Percentiles rank a stretch among this genome's conserved stretches.
These are phyloP conservation scores for Clonostachys chloroleuca DNA, from an alignment of 2,329 filamentous ascomycete genomes.

Conservation along the genomic window DNA sequence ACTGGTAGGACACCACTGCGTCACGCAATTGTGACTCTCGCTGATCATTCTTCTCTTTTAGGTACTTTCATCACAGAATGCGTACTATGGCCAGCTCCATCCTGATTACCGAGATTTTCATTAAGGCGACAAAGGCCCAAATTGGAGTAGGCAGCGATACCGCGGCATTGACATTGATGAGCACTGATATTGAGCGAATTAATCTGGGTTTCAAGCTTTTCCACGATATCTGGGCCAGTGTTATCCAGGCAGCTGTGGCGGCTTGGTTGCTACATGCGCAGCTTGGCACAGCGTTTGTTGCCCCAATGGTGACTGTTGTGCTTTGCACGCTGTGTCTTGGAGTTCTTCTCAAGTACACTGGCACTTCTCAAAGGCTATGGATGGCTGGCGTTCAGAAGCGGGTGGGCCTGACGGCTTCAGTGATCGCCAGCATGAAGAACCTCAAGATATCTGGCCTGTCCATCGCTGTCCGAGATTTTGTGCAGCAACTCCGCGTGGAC, in stretches of 20 bases:
- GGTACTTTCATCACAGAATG: conserved; percentile 28
- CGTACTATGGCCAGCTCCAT: conserved; percentile 22
- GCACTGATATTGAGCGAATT: conserved; percentile 38
- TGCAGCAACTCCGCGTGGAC: conserved; percentile 8
- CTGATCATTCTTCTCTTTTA: background rate
- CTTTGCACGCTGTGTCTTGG: conserved; percentile 9
- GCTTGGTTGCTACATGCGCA: conserved; percentile 40
- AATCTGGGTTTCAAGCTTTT: conserved; percentile 20
- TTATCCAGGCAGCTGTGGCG: conserved; percentile 35
- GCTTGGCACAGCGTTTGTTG: conserved; percentile 39
- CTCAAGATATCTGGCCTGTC: conserved; percentile 23
- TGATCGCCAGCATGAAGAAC: conserved; percentile 22
- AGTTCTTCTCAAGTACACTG: conserved; percentile 6
- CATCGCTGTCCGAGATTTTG: conserved; percentile 10
- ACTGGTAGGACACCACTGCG: conserved; percentile 3
- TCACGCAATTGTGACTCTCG: too few relatives aligned
- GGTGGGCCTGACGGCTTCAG: conserved; percentile 20
- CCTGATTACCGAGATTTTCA: conserved; percentile 24
- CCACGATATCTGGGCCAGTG: conserved; percentile 34
- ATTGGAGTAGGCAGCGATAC: conserved; percentile 26
- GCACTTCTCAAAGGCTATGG: conserved; percentile 22
- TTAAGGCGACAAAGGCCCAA: conserved; percentile 22
- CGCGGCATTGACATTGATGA: conserved; percentile 41
- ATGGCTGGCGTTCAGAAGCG: conserved; percentile 26
- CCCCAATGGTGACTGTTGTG: conserved; percentile 38